phyloP scores from a whole-genome alignment of 805 yeast genomes.

The Saturnispora kantuleensis region DNA sequence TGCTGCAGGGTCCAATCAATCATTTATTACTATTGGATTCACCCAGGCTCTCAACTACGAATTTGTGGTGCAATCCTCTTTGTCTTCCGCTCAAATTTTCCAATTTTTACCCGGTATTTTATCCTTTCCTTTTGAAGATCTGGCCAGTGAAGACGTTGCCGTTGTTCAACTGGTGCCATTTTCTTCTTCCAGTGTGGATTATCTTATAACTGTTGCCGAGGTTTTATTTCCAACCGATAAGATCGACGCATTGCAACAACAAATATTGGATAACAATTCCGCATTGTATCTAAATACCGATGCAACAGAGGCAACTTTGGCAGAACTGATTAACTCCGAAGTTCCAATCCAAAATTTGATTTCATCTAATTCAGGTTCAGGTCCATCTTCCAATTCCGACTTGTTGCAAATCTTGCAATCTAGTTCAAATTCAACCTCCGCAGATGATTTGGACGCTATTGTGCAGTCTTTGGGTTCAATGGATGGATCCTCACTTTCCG shows the following conservation, averaged over 20 bases:
- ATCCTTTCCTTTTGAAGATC: conserved; percentile 42
- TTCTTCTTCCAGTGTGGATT: conserved; percentile 42
- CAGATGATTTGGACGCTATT: conserved; percentile 6
- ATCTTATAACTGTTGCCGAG: conserved; percentile 81
- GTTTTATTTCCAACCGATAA: conserved; percentile 62
- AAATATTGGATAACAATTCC: conserved; percentile 45
- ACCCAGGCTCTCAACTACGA: conserved; percentile 72
- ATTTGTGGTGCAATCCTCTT: conserved; percentile 62
- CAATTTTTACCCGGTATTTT: conserved; percentile 74
- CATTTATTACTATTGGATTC: conserved; percentile 68
- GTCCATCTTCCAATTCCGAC: background rate
- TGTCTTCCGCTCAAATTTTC: conserved; percentile 77
- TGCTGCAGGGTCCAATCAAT: conserved; percentile 36
- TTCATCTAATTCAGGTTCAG: conserved; percentile 8
- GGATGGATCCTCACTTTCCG: conserved; percentile 16
- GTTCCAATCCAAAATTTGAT: conserved; percentile 46
- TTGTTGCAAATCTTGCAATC: conserved; percentile 4
- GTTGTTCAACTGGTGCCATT: conserved; percentile 72
- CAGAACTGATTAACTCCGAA: conserved; percentile 61
- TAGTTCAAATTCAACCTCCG: conserved; percentile 1
- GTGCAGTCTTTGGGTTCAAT: conserved; percentile 20
- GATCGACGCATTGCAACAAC: conserved; percentile 38
- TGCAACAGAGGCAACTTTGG: conserved; percentile 45
- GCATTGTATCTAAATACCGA: conserved; percentile 50
- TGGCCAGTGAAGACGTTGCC: conserved; percentile 31